A percentile compares a stretch with the other conserved stretches of the same genome.
phyloP scores from a whole-genome alignment of 345 rosid genomes.

The Erucastrum elatum region DNA sequence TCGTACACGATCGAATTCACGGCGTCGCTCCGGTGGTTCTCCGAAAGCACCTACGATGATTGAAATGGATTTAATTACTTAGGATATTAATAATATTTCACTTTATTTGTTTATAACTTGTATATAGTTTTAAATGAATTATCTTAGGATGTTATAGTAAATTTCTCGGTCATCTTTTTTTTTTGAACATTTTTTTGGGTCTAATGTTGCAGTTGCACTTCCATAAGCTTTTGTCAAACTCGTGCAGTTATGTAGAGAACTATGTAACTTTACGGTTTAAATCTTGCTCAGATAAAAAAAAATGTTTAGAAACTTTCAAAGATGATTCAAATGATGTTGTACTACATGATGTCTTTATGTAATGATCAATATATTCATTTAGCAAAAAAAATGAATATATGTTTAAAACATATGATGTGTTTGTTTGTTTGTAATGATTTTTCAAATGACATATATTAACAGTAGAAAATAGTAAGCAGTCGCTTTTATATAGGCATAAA shows the following conservation, averaged over 20 bases:
- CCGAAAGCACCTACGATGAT: conserved; percentile 56
- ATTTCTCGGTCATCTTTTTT: neutral
- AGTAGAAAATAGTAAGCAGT: conserved; percentile 24
- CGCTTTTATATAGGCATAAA: conserved; percentile 1
- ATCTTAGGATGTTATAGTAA: neutral
- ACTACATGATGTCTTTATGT: neutral
- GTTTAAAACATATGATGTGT: conserved; percentile 2
- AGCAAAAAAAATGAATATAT: neutral
- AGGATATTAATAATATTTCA: neutral
- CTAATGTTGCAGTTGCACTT: neutral
- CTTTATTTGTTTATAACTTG: neutral
- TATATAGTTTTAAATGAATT: neutral
- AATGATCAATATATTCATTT: neutral
- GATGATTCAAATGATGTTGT: neutral
- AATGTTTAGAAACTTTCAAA: neutral
- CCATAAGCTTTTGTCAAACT: neutral
- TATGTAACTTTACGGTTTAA: neutral
- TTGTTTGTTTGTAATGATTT: conserved; percentile 14
- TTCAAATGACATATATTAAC: conserved; percentile 15
- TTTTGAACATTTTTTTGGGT: too few species aligned
- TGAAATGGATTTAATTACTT: neutral
- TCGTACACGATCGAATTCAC: conserved; percentile 94
- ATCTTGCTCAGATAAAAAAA: neutral
- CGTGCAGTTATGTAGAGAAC: neutral
- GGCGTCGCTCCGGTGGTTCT: conserved; percentile 76